Percentiles rank a stretch among this genome's conserved stretches.
Evolutionary conservation across 176 grass and related monocot genomes (phyloP).

Genomic region (Oryza glaberrima): DNA sequence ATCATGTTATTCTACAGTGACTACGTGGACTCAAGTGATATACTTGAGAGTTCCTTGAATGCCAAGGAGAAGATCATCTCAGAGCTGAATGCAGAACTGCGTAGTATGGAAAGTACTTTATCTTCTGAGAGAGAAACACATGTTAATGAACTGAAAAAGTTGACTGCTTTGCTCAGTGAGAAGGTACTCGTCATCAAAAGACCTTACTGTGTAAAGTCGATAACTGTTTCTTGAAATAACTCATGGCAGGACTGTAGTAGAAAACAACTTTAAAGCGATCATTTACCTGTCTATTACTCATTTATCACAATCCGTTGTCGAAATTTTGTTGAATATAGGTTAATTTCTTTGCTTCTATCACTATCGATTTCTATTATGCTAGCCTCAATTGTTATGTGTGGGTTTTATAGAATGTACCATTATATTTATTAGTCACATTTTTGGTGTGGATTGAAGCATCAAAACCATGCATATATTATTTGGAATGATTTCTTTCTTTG

Average conservation of each 20-base stretch:
- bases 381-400: not conserved
- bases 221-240: constrained; percentile 21
- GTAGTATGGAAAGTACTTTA: constrained; percentile 83
- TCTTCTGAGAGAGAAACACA: constrained; percentile 89
- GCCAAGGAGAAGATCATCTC: constrained; percentile 99
- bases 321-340: constrained; percentile 6
- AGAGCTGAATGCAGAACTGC: constrained; percentile 95
- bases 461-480: constrained; percentile 34
- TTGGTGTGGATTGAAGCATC: not conserved
- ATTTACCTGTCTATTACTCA: constrained; percentile 22
- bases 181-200: constrained; percentile 60
- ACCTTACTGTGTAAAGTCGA: not conserved
- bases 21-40: constrained; percentile 83
- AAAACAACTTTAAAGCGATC: constrained; percentile 2
- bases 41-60: constrained; percentile 93
- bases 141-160: constrained; percentile 87
- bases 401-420: constrained; percentile 16
- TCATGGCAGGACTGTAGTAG: not conserved
- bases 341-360: constrained; percentile 23
- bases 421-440: constrained; percentile 12
- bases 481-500: constrained; percentile 33
- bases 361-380: constrained; percentile 8
- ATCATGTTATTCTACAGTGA: constrained; percentile 62
- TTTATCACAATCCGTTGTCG: not conserved
- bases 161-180: constrained; percentile 83